Base-by-base conservation (phyloP, 108 stramenopile species). In the Fragilariopsis cylindrus region DNA sequence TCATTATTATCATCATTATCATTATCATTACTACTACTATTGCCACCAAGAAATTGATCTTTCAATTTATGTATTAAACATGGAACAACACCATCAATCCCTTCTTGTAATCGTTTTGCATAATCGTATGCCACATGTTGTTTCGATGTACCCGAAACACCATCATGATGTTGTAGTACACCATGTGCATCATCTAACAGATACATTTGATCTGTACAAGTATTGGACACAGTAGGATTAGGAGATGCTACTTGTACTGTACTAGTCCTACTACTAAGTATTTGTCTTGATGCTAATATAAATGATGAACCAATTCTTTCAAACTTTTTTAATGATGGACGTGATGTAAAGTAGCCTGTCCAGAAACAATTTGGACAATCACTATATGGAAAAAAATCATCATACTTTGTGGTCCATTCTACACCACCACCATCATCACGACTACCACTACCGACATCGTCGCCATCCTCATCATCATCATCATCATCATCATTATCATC, bases 341-440 rank as follows among this genome's bases (percentile, higher is more conserved):
- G 86, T 40, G 87, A 88, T 5, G 97, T 89, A 81, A 96, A 97
- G 78, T 96, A 98, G 1, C 98, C 97, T 12, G 96, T 96, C 98
- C 98, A 98, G 79, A 93, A 97, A 68, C 91, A 85, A 70, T 97
- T 84, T 46, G 86, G 78, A 70, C 89, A 88, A 74, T 97, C 96
- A 56, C 91, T 79, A 75, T 97, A 97, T n/a, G 98, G 98, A 66
- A 98, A 94, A 74, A 97, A 95, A 66, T 98, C 98, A 58, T 97
- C 96, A 45, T 72, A 72, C 68, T 96, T 94, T n/a, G 83, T 69
- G 49, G 54, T 65, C 80, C 82, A 88, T 12, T 48, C 12, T 9
- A 52, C 13, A 52, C 13, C 50, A 9, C 2, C 13, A 9, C 1
- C 50, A 52, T 2, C 30, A 30, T 2, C 2, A 30, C 30, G 0